Base-by-base conservation (phyloP, 2,329 filamentous ascomycete species). In the Proliferodiscus dingleyae region DNA sequence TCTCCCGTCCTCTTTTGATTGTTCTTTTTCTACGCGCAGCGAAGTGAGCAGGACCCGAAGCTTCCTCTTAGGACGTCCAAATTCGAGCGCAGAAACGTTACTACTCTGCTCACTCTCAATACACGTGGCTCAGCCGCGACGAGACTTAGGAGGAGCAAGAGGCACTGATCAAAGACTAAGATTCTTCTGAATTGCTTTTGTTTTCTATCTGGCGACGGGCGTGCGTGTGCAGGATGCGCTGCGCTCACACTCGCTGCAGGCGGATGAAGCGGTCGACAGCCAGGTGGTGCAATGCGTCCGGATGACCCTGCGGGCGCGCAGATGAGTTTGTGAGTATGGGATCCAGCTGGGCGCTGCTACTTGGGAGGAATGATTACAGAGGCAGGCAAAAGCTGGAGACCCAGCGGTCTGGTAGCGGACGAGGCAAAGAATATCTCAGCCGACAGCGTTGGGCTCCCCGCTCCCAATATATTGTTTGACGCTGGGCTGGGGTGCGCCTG, bases 401-500 rank as follows among this genome's bases (percentile, higher is more conserved):
- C 60, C 60, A 58, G 56, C 46, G 39, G 48, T 39, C 45, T 57
- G 60, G 58, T 61, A 62, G 51, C 58, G 55, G 47, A 59, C 37
- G 47, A 55, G 48, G 57, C 50, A 60, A 49, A 55, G 46, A 54
- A 50, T 46, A 16, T 26, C 41, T 43, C 33, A 41, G 50, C 44
- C 43, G 11, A 11, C 24, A n/a, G n/a, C 24, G 52, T 60, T 60
- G 52, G 57, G 58, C 58, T 43, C 32, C 49, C 51, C 49, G 45
- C 55, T 53, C 51, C 52, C 57, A 56, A 59, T 60, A 61, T 62
- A 60, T 61, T 59, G n/a, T n/a, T n/a, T n/a, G 53, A 57, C 46
- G 53, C 55, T 55, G 50, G 50, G 46, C 53, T 54, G 51, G n/a
- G n/a, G n/a, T n/a, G n/a, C n/a, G n/a, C n/a, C n/a, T n/a, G n/a